A percentile compares a stretch with the other conserved stretches of the same genome.
These are phyloP conservation scores for Choanephora cucurbitarum DNA, from an alignment of 371 early-diverging fungal genomes.

Conservation along the genomic window DNA sequence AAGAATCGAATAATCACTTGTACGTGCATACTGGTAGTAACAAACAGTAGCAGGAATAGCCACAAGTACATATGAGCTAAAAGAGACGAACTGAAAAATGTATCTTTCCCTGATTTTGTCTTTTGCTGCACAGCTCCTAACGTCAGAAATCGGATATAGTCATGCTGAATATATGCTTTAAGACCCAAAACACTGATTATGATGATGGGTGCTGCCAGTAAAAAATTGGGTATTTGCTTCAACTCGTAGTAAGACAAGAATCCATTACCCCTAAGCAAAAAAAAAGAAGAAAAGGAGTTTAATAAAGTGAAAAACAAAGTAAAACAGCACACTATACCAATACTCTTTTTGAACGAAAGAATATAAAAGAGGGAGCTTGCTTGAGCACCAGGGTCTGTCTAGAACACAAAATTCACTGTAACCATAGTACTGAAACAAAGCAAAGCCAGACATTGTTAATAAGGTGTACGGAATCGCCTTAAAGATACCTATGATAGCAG, in stretches of 20 bases:
- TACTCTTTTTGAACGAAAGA: slow-evolving; percentile 86
- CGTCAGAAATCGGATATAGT: slow-evolving; percentile 53
- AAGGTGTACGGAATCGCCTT: slow-evolving; percentile 42
- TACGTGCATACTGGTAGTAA: slow-evolving; percentile 81
- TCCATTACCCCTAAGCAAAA: slow-evolving; percentile 69
- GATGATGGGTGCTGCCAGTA: slow-evolving; percentile 84
- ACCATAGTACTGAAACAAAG: slow-evolving; percentile 71
- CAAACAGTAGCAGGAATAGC: slow-evolving; percentile 61
- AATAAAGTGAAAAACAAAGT: neutral
- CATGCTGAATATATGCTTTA: slow-evolving; percentile 51
- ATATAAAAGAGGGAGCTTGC: slow-evolving; percentile 69
- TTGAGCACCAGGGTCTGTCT: slow-evolving; percentile 74
- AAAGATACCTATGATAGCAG: slow-evolving; percentile 28
- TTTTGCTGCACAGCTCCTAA: slow-evolving; percentile 41
- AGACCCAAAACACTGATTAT: slow-evolving; percentile 64
- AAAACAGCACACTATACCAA: slow-evolving; percentile 59
- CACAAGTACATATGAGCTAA: slow-evolving; percentile 67
- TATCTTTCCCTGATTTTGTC: neutral
- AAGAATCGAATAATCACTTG: slow-evolving; percentile 91
- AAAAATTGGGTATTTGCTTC: slow-evolving; percentile 89
- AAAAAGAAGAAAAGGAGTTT: neutral
- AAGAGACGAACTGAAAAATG: slow-evolving; percentile 19
- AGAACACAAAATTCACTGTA: slow-evolving; percentile 64
- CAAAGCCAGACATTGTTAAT: slow-evolving; percentile 59
- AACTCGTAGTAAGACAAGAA: slow-evolving; percentile 81